phyloP scores from a whole-genome alignment of 768 basidiomycete genomes.

The Suillus spraguei region DNA sequence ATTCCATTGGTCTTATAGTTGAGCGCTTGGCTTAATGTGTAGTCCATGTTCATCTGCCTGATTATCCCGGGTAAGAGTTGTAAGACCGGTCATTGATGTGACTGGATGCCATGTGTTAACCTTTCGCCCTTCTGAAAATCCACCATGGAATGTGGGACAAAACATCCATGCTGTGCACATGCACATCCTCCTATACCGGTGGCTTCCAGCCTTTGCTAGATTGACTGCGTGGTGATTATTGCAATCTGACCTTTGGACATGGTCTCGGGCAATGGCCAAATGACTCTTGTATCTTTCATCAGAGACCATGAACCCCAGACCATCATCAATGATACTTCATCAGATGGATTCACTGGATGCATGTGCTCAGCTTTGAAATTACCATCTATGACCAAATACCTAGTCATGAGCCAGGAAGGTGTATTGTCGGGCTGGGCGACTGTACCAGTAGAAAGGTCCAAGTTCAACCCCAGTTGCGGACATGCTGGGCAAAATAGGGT shows the following conservation, averaged over 20 bases:
- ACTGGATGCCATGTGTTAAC: slow-evolving; percentile 14
- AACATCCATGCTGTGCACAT: slow-evolving; percentile 35
- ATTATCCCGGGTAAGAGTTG: neutral
- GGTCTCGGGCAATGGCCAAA: neutral
- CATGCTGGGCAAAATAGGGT: neutral
- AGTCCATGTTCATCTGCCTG: slow-evolving; percentile 34
- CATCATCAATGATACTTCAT: neutral
- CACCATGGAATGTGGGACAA: slow-evolving; percentile 31
- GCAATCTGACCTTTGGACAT: slow-evolving; percentile 17
- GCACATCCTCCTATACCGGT: slow-evolving; percentile 35
- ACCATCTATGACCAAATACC: neutral
- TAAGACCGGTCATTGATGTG: neutral
- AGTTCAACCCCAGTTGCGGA: neutral
- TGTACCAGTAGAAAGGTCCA: neutral
- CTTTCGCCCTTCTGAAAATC: slow-evolving; percentile 36
- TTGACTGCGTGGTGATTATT: slow-evolving; percentile 25
- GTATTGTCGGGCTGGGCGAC: neutral
- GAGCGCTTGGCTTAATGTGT: slow-evolving; percentile 26
- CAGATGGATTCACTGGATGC: neutral
- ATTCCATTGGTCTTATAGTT: slow-evolving; percentile 14
- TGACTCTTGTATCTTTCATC: slow-evolving; percentile 1
- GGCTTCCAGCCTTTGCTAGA: slow-evolving; percentile 20
- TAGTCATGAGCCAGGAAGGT: neutral
- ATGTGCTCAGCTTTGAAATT: neutral
- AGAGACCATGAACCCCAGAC: neutral